phyloP scores from a whole-genome alignment of 768 basidiomycete genomes.

The Suillus tomentosus region DNA sequence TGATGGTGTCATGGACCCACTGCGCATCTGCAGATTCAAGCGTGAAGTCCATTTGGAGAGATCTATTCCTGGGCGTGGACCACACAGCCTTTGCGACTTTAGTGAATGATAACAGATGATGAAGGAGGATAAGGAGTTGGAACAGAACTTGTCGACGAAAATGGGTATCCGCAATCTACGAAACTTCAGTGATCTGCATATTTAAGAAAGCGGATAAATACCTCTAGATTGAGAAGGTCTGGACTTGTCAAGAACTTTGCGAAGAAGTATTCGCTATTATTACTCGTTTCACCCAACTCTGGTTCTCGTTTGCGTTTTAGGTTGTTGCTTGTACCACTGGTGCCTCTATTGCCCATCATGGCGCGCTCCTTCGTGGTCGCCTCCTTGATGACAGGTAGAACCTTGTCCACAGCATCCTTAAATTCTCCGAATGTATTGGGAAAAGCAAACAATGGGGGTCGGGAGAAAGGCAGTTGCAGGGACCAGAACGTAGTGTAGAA shows the following conservation, averaged over 20 bases:
- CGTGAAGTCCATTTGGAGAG: conserved; percentile 82
- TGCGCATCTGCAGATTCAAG: conserved; percentile 65
- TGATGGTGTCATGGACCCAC: conserved; percentile 75
- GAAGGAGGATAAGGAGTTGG: conserved; percentile 77
- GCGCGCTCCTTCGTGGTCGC: conserved; percentile 87
- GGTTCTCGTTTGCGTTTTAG: conserved; percentile 70
- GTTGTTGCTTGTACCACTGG: conserved; percentile 34
- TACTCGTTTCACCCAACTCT: conserved; percentile 53
- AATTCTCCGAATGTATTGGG: conserved; percentile 62
- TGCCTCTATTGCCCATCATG: conserved; percentile 76
- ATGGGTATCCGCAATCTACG: conserved; percentile 82
- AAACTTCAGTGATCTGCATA: conserved; percentile 15
- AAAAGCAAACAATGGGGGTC: conserved; percentile 68
- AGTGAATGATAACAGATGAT: conserved; percentile 75
- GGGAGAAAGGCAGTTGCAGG: conserved; percentile 81
- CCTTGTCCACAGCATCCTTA: conserved; percentile 67
- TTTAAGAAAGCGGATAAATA: conserved; percentile 34
- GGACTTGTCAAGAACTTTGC: conserved; percentile 91
- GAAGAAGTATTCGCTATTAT: conserved; percentile 78
- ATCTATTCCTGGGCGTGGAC: conserved; percentile 68
- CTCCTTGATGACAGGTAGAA: conserved; percentile 79
- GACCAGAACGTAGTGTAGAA: conserved; percentile 93
- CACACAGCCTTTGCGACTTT: conserved; percentile 63
- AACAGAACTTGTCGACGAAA: conserved; percentile 94
- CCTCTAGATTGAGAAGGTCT: conserved; percentile 86